These are phyloP conservation scores for Saccharomycopsis hybrid DNA, from an alignment of 1,139 yeast genomes.

Conservation along the genomic window DNA sequence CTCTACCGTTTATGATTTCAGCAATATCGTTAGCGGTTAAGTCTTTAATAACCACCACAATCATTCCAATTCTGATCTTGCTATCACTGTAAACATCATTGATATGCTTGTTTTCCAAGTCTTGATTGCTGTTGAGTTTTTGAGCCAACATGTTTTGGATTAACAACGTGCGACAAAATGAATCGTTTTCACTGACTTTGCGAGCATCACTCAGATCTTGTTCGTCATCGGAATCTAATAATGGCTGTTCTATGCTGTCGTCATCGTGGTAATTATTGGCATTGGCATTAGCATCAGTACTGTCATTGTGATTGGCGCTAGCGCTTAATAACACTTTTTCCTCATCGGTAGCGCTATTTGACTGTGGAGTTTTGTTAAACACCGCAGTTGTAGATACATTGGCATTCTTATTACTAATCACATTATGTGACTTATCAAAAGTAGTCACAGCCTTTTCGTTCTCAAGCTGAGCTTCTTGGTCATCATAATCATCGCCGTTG, in stretches of 20 bases:
- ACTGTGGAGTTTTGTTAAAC: not conserved
- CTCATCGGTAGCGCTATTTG: not conserved
- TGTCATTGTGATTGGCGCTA: not conserved
- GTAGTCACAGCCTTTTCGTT: not conserved
- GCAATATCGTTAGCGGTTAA: not conserved
- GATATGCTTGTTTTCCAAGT: not conserved
- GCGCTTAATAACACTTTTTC: not conserved
- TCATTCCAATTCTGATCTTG: conserved; percentile 1
- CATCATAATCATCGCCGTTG: not conserved
- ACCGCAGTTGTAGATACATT: not conserved
- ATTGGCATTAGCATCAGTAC: not conserved
- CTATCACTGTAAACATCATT: not conserved
- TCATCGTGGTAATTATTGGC: not conserved
- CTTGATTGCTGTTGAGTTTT: not conserved
- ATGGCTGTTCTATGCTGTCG: no score
- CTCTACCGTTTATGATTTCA: not conserved
- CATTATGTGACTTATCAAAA: not conserved
- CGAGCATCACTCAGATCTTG: no score
- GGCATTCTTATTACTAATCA: not conserved
- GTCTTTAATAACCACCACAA: conserved; percentile 5
- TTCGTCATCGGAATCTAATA: no score
- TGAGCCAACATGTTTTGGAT: not conserved
- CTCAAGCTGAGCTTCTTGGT: not conserved
- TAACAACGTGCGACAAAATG: not conserved
- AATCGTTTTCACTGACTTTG: not conserved